phyloP scores from a whole-genome alignment of 208 protist genomes.

The Lotmaria passim region DNA sequence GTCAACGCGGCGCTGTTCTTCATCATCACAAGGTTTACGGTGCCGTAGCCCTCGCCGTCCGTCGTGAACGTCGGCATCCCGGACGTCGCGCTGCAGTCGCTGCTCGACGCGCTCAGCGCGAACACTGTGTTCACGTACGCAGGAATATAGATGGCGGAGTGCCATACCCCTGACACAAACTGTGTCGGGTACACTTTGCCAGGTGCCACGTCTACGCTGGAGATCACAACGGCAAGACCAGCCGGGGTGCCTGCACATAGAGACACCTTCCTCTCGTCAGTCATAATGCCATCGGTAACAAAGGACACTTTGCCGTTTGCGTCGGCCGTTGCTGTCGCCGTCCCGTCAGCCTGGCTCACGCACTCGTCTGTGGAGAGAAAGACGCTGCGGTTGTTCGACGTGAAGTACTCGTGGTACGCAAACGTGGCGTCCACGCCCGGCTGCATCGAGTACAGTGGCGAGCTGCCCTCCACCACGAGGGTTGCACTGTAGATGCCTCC shows the following conservation, averaged over 20 bases:
- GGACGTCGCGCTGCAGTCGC: conserved; percentile 27
- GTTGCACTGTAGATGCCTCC: conserved; percentile 48
- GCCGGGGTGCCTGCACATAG: conserved; percentile 55
- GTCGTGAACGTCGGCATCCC: conserved; percentile 55
- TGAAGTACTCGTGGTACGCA: conserved; percentile 43
- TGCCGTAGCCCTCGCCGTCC: conserved; percentile 49
- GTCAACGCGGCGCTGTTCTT: conserved; percentile 26
- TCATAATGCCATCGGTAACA: conserved; percentile 27
- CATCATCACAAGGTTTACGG: conserved; percentile 39
- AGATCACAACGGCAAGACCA: conserved; percentile 14
- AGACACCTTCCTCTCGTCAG: conserved; percentile 26
- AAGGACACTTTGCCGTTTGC: conserved; percentile 29
- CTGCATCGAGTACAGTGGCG: conserved; percentile 62
- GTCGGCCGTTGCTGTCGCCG: conserved; percentile 21
- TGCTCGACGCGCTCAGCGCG: conserved; percentile 35
- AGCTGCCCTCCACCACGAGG: conserved; percentile 32
- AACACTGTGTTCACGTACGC: conserved; percentile 44
- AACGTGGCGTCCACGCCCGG: conserved; percentile 44
- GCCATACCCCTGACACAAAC: conserved; percentile 46
- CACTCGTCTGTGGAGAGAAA: conserved; percentile 57
- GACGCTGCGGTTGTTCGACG: conserved; percentile 35
- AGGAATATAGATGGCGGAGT: conserved; percentile 55
- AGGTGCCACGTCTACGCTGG: conserved; percentile 39
- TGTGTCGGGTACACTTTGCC: conserved; percentile 51
- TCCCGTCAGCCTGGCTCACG: conserved; percentile 28